Base-by-base conservation (phyloP, 2,329 filamentous ascomycete genomes). In the Metarhizium anisopliae region DNA sequence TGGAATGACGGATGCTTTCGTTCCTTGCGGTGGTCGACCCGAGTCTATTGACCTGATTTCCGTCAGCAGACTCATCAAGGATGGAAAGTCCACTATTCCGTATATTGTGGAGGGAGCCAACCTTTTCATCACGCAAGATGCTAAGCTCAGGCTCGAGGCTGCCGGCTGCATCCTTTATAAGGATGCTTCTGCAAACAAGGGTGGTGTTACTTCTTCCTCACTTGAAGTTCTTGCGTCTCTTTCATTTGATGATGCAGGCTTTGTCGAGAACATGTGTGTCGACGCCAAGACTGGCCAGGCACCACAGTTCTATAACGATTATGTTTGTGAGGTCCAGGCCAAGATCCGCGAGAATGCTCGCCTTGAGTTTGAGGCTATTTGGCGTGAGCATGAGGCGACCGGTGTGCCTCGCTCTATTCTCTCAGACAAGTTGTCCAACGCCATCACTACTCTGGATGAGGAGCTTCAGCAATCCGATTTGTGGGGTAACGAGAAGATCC, bases 81-180 rank as follows among this genome's bases (percentile, higher is more conserved):
- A 96, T 59, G 91, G 92, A 74, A 96, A 95, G 77, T 80, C 82
- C 25, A 83, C 81, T 11, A 87, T 99, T 58, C 92, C 93, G 1
- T 99, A 95, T 75, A 94, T 99, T 54, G 93, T 99, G 49, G 94
- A 99, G 74, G 94, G 94, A 54, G 94, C 94, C 72, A 99, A 97
- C 71, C 79, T 99, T 55, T 99, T 99, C 82, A 95, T 99, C 74
- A 96, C 94, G 0, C 94, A 99, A 73, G 94, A 99, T 66, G 93
- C 93, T 64, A 97, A 97, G 77, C 81, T 97, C 55, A 89, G 91
- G 29, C 84, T 99, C 14, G 94, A 99, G 75, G 87, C 90, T 64
- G 92, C 93, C n/a, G 94, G 94, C 58, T 95, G 90, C 68, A 84
- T 97, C 64, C 74, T 99, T 45, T 96, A 91, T 85, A 99, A 99